These are phyloP conservation scores for Tylopilus orsonianus DNA, from an alignment of 1,284 basidiomycete species.

Conservation along the genomic window DNA sequence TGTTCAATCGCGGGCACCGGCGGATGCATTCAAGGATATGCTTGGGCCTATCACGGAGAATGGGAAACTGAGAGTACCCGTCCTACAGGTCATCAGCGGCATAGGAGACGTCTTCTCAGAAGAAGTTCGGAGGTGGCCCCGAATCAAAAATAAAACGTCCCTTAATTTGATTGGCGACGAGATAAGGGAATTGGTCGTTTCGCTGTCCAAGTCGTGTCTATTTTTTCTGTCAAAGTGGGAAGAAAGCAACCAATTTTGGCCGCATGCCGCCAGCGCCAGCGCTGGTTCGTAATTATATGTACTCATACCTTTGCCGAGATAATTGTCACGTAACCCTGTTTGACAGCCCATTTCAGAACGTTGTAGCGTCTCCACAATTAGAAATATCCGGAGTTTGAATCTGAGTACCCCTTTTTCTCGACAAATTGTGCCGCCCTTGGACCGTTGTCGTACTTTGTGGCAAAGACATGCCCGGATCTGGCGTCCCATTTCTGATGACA, in stretches of 20 bases:
- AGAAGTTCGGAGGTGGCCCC: constrained; percentile 3
- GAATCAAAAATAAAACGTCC: background rate
- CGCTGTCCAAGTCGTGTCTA: background rate
- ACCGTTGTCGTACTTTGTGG: too few species aligned
- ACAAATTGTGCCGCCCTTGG: too few species aligned
- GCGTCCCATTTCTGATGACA: background rate
- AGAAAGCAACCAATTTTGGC: constrained; percentile 8
- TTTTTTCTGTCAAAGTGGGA: constrained; percentile 11
- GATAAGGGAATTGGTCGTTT: background rate
- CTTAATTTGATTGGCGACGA: background rate
- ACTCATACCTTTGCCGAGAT: too few species aligned
- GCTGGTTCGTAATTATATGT: too few species aligned
- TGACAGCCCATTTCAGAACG: too few species aligned
- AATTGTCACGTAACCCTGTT: too few species aligned
- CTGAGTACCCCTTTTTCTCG: too few species aligned
- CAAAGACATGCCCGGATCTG: background rate
- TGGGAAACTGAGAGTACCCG: constrained; percentile 29
- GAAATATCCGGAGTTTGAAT: too few species aligned
- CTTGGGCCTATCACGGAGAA: constrained; percentile 34
- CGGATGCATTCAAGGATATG: constrained; percentile 26
- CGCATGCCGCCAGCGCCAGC: background rate
- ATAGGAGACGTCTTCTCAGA: constrained; percentile 6
- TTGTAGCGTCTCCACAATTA: too few species aligned
- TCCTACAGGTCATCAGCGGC: constrained; percentile 34
- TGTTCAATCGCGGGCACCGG: constrained; percentile 26